phyloP scores from a whole-genome alignment of 306 rosid species.

The Lathyrus tuberosus region DNA sequence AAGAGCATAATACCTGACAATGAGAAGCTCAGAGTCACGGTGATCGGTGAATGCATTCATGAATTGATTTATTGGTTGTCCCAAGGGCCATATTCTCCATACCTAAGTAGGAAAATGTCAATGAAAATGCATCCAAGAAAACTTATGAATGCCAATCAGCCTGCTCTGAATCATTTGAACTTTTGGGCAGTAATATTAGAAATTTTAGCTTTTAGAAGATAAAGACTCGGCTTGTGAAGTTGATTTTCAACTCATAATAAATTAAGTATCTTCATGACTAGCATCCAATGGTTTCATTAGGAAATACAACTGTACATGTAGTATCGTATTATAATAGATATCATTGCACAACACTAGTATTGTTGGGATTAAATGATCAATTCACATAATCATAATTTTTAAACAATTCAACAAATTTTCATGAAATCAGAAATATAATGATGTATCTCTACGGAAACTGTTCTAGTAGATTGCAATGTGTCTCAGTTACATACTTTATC shows the following conservation, averaged over 20 bases:
- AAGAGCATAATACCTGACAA: constrained; percentile 67
- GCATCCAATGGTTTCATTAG: constrained; percentile 6
- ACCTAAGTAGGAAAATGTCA: constrained; percentile 54
- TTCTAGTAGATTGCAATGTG: constrained; percentile 9
- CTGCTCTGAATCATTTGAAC: constrained; percentile 22
- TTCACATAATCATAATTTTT: neutral
- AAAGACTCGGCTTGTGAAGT: constrained; percentile 1
- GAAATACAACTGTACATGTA: neutral
- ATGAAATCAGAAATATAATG: constrained; percentile 18
- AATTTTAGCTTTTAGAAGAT: neutral
- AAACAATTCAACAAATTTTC: constrained; percentile 8
- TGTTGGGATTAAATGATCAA: constrained; percentile 24
- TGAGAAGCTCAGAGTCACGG: constrained; percentile 91
- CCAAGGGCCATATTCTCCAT: constrained; percentile 97
- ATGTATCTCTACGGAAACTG: neutral
- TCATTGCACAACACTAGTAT: constrained; percentile 4
- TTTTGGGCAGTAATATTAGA: constrained; percentile 4
- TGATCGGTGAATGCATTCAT: constrained; percentile 97
- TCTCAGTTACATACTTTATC: constrained; percentile 8
- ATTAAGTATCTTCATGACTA: neutral
- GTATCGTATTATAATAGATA: neutral
- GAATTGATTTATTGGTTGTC: constrained; percentile 75
- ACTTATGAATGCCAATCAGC: constrained; percentile 8
- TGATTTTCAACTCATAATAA: neutral
- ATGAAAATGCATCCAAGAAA: constrained; percentile 33